Base-by-base conservation (phyloP, 2,329 filamentous ascomycete species). In the Didymella sp. region DNA sequence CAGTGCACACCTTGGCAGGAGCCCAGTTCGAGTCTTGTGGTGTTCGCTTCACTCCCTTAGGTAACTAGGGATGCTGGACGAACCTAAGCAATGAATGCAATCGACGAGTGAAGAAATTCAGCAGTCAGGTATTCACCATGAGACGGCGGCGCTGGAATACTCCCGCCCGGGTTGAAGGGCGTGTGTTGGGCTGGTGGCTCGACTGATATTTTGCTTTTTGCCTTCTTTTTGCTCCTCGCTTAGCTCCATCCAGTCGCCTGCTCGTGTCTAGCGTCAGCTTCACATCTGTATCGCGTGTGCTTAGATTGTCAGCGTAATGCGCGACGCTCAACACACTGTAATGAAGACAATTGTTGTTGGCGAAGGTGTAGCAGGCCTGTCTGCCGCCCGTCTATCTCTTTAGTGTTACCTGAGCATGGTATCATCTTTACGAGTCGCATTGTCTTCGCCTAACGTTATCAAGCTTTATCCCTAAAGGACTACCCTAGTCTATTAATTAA, bases 31-130 rank as follows among this genome's bases (percentile, higher is more conserved):
- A 77, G 72, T 75, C 73, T 68, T 67, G 66, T 75, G 73, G 74
- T 74, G 73, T 70, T 62, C 72, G 67, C 53, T 68, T 70, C 73
- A 77, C 75, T 76, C 75, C 66, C 63, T 63, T 59, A 64, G 75
- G 75, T 76, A 77, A 76, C 74, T 64, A 62, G 64, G 64, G 75
- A 76, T 75, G 74, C 74, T 76, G 74, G 73, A 68, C 63, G 74
- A 66, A 68, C 72, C 66, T 77, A 75, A 77, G 75, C 75, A 76
- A 77, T 77, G 75, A 75, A 72, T 69, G 67, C 73, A 73, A 76
- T 44, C 50, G 73, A 73, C 67, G 69, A 77, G 75, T 74, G 75
- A 76, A 77, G 75, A 66, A 76, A 76, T 76, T 76, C 73, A 73
- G 75, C 73, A 77, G 67, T 75, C 73, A 55, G 63, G 73, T 61